A percentile compares a stretch with the other conserved stretches of the same genome.
Conservation (phyloP, 1,284 basidiomycete genomes). For the Heterobasidion occidentale region DNA sequence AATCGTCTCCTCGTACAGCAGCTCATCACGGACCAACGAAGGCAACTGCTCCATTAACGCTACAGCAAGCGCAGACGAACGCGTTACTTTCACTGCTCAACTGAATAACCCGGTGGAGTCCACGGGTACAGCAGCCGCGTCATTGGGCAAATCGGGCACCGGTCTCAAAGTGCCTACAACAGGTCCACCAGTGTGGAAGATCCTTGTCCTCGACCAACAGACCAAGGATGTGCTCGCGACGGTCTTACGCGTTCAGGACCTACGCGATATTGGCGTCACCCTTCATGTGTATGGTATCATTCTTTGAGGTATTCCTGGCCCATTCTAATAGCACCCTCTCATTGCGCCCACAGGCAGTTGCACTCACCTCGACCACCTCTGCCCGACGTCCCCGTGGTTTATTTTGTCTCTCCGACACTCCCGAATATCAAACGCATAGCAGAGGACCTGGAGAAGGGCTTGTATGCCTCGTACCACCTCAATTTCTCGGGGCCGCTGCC, state of each 20-base stretch:
- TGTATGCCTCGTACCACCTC: conserved; percentile 93
- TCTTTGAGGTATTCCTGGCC: not conserved
- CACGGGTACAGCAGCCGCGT: conserved; percentile 17
- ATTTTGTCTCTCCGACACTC: conserved; percentile 91
- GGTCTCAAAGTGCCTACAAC: conserved; percentile 39
- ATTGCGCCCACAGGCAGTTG: conserved; percentile 58
- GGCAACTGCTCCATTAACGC: conserved; percentile 31
- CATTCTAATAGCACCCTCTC: not conserved
- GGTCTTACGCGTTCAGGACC: conserved; percentile 90
- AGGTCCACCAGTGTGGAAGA: conserved; percentile 93
- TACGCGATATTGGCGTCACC: conserved; percentile 94
- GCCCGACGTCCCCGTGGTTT: conserved; percentile 94
- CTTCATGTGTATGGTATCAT: conserved; percentile 79
- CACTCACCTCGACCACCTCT: conserved; percentile 86
- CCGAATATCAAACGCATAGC: conserved; percentile 86
- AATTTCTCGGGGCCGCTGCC: conserved; percentile 94
- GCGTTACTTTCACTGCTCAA: conserved; percentile 53
- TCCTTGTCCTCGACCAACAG: conserved; percentile 89
- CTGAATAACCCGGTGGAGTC: conserved; percentile 27
- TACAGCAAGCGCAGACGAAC: conserved; percentile 76
- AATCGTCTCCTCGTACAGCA: not conserved
- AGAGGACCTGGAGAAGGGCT: conserved; percentile 76
- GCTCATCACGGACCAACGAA: not conserved
- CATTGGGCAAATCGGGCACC: conserved; percentile 29
- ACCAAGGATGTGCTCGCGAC: conserved; percentile 97